Evolutionary conservation across 2,329 filamentous ascomycete genomes (phyloP).

Genomic region (Diaporthe citrichinensis): DNA sequence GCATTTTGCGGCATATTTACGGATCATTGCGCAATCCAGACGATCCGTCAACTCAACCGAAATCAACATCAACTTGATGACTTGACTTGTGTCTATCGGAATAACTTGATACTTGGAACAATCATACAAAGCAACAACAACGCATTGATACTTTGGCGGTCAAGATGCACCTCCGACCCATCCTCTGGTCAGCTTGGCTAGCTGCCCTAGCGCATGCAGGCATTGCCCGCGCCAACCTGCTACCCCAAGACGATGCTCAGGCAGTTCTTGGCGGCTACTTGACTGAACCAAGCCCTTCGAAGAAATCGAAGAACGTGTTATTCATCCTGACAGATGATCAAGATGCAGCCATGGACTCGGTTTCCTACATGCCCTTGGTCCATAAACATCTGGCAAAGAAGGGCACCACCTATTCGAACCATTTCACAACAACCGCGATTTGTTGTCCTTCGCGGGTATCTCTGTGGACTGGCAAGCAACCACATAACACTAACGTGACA

Average conservation of each 20-base stretch:
- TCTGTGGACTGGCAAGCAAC: constrained; percentile 75
- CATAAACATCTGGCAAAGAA: constrained; percentile 68
- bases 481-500: constrained; percentile 70
- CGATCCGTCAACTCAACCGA: background rate
- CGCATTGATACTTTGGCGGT: background rate
- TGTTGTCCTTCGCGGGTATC: constrained; percentile 79
- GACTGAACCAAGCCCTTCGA: background rate
- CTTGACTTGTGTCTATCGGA: background rate
- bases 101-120: background rate
- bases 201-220: constrained; percentile 1
- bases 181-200: constrained; percentile 28
- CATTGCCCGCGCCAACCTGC: constrained; percentile 14
- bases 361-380: constrained; percentile 72
- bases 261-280: constrained; percentile 16
- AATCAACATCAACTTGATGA: background rate
- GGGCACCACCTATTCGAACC: constrained; percentile 72
- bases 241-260: constrained; percentile 20
- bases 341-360: constrained; percentile 72
- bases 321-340: constrained; percentile 80
- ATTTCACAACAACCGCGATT: constrained; percentile 76
- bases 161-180: constrained; percentile 25
- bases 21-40: constrained; percentile 29
- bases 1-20: constrained; percentile 25
- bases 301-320: constrained; percentile 65
- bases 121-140: too few species aligned